Base-by-base conservation (phyloP, 257 asterid genomes). In the Euphrasia confusa region DNA sequence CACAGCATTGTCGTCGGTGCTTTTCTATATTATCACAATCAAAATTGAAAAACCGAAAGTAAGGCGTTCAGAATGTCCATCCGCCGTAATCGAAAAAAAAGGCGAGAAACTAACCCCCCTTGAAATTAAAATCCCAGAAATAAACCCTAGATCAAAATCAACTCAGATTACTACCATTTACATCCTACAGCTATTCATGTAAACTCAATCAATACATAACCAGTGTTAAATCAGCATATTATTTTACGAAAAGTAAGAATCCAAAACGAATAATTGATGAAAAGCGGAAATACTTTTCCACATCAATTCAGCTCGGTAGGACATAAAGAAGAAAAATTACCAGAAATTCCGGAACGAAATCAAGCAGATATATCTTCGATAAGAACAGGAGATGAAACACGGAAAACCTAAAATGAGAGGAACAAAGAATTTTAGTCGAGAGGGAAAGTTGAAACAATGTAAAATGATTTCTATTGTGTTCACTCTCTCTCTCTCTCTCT, bases 131-230 rank as follows among this genome's bases (percentile, higher is more conserved):
- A 60, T 59, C 21, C 69, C 69, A 62, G 40, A 40, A 66, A 14
- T 7, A 74, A 79, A 79, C 79, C 84, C 84, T 75, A 79, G 79
- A 79, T 79, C 81, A 78, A 75, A 78, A 72, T 72, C 58, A 63
- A 68, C 71, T 56, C 71, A 39, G 42, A 26, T 14, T 14, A 49
- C 49, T 7, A 10, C 27, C 64, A 61, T 12, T 69, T 55, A 12
- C 64, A 30, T 44, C 70, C 57, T 33, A 50, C 64, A 32, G 24
- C 11, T 60, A 69, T 58, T 54, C 1, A 48, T 24, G 45, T 61
- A 50, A 67, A 63, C 28, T 71, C 70, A 61, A 61, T 58, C 40
- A 3, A 63, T 7, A 57, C 2, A 71, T 12, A 69, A 58, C 27
- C 28, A 60, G 48, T 15, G 63, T 4, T 35, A 39, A 3, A 61